These are phyloP conservation scores for Biscogniauxia mediterranea DNA, from an alignment of 2,329 filamentous ascomycete species.

Conservation along the genomic window DNA sequence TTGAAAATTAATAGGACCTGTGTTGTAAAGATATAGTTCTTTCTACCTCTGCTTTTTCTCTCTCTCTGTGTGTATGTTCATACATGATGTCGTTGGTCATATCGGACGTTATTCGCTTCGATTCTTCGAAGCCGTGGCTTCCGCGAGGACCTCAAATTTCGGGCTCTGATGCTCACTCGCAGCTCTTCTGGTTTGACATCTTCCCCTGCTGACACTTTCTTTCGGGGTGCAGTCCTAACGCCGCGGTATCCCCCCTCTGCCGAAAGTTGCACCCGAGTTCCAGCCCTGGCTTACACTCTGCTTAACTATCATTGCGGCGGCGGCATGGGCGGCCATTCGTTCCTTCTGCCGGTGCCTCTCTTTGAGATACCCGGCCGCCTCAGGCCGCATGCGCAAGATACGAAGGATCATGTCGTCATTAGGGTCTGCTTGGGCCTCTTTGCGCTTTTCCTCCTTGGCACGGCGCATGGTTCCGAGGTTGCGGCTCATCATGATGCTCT, in stretches of 20 bases:
- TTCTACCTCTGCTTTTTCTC: background rate
- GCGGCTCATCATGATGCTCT: constrained; percentile 88
- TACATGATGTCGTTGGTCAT: background rate
- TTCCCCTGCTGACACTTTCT: background rate
- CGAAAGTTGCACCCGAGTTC: constrained; percentile 43
- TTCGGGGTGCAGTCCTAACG: constrained; percentile 36
- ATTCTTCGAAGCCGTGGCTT: background rate
- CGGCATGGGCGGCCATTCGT: constrained; percentile 82
- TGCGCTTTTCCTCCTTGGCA: constrained; percentile 92
- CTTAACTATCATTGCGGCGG: constrained; percentile 89
- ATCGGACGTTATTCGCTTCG: background rate
- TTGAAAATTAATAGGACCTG: background rate
- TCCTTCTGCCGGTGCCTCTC: constrained; percentile 94
- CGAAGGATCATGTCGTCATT: constrained; percentile 97
- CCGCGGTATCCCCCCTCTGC: constrained; percentile 43
- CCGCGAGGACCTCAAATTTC: constrained; percentile 17
- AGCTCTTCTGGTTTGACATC: constrained; percentile 10
- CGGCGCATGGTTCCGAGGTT: constrained; percentile 96
- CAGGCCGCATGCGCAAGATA: constrained; percentile 91
- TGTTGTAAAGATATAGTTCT: background rate
- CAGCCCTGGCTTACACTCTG: constrained; percentile 72
- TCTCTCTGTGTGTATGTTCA: background rate
- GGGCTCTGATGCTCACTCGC: constrained; percentile 22
- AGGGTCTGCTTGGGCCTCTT: constrained; percentile 92
- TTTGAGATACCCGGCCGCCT: constrained; percentile 82